phyloP scores from a whole-genome alignment of 208 protist species.

The Crithidia bombi region DNA sequence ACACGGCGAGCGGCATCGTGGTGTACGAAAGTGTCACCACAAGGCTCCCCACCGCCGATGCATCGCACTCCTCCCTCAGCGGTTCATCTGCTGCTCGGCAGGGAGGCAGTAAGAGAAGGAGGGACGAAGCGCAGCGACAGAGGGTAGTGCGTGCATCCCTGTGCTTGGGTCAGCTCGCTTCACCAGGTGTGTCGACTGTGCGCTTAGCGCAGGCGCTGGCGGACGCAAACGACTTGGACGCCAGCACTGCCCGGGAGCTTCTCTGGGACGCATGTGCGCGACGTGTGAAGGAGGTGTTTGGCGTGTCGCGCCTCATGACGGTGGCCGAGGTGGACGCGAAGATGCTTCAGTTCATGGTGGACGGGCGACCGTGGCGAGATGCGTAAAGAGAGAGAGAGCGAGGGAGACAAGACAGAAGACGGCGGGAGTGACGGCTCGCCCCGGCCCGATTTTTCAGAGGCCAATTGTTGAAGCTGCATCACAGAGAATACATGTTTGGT shows the following conservation, averaged over 20 bases:
- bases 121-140: not conserved
- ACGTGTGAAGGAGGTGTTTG: conserved; percentile 16
- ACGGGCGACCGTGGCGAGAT: not conserved
- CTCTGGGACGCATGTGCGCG: conserved; percentile 27
- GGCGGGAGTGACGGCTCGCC: too few relatives aligned
- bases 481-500: too few relatives aligned
- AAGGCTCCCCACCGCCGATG: too few relatives aligned
- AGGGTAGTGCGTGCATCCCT: not conserved
- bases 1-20: conserved; percentile 6
- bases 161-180: conserved; percentile 18
- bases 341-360: conserved; percentile 20
- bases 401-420: not conserved
- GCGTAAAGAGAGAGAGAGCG: not conserved
- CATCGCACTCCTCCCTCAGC: too few relatives aligned
- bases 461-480: too few relatives aligned
- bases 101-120: not conserved
- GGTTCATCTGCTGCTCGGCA: too few relatives aligned
- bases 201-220: conserved; percentile 24
- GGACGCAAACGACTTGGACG: conserved; percentile 6
- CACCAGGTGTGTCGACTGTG: not conserved
- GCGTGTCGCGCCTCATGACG: conserved; percentile 19
- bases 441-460: too few relatives aligned
- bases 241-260: not conserved
- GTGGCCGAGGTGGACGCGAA: conserved; percentile 15
- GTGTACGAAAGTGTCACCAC: conserved; percentile 10